Percentiles rank a stretch among this genome's conserved stretches.
phyloP scores from a whole-genome alignment of 441 rosid species.

The Mallotus repandus region DNA sequence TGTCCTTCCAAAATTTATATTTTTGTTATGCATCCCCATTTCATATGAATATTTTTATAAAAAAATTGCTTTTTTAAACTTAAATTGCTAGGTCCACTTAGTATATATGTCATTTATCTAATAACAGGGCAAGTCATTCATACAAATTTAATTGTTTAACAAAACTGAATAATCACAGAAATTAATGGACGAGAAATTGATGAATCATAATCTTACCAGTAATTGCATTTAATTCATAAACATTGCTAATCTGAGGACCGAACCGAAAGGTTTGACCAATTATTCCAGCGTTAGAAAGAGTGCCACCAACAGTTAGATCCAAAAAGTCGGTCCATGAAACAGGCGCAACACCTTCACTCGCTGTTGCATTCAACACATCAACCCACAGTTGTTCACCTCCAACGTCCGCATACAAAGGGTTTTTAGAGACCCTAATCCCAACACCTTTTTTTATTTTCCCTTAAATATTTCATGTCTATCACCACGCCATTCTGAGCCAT shows the following conservation, averaged over 20 bases:
- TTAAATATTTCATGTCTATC: conserved; percentile 56
- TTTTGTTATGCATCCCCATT: too few relatives aligned
- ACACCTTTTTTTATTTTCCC: conserved; percentile 24
- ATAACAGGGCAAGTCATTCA: too few relatives aligned
- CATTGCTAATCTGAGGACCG: conserved; percentile 92
- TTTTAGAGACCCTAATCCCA: conserved; percentile 28
- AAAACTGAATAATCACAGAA: too few relatives aligned
- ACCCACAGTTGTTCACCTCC: conserved; percentile 77
- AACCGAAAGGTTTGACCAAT: conserved; percentile 69
- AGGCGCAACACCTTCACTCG: conserved; percentile 54
- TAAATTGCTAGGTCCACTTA: too few relatives aligned
- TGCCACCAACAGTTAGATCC: conserved; percentile 79
- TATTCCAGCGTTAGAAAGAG: conserved; percentile 89
- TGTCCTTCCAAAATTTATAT: too few relatives aligned
- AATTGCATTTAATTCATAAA: conserved; percentile 68
- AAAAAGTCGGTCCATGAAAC: conserved; percentile 82
- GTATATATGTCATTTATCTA: too few relatives aligned
- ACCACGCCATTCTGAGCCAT: conserved; percentile 62
- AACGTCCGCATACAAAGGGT: conserved; percentile 53
- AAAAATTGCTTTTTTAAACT: too few relatives aligned
- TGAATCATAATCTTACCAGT: conserved; percentile 46
- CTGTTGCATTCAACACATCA: conserved; percentile 53
- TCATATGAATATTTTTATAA: too few relatives aligned
- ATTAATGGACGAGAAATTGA: neutral
- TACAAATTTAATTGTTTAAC: too few relatives aligned